Evolutionary conservation across 768 basidiomycete species (phyloP), one percentile per base, ranked within the genome.

Genomic region (Gloeostereum incarnatum): DNA sequence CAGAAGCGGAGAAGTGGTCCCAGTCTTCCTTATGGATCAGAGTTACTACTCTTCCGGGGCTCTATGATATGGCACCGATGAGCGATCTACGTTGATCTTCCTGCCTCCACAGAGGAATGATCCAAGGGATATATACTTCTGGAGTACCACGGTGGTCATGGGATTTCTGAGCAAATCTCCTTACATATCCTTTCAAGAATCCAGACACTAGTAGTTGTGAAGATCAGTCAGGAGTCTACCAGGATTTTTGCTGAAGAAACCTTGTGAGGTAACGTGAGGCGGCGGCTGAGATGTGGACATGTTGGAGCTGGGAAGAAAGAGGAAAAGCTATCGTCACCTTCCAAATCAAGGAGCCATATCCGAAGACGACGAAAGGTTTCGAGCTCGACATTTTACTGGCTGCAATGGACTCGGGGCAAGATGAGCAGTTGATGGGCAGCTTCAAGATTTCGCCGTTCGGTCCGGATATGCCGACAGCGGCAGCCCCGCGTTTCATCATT

Each of bases 71-170:
- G n/a, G n/a, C n/a, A n/a, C n/a, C n/a, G n/a, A n/a, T n/a, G n/a
- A n/a, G n/a, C n/a, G n/a, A n/a, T n/a, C n/a, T n/a, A n/a, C n/a
- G n/a, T n/a, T n/a, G n/a, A n/a, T n/a, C n/a, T n/a, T 19, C 38
- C 11, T 6, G 11, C 31, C 6, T n/a, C 14, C 10, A 5, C 8
- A 21, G 14, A 16, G 9, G 8, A 6, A 17, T 8, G 9, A 14
- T 19, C 35, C 10, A 31, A 10, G 18, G 35, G 18, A 14, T 35
- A 43, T 30, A 14, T 26, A 85, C 82, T 64, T 90, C 81, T 2
- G 79, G 85, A 0, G 90, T 93, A 14, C 92, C 92, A 8, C 92
- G 72, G 58, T 97, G 92, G 52, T 97, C 92, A 54, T 90, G 86
- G 40, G 89, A 93, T 52, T 76, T 74, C 59, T 94, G 90, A 0